Percentiles rank a stretch among this genome's conserved stretches.
phyloP scores from a whole-genome alignment of 1,284 basidiomycete species.

The Moniliophthora roreri region DNA sequence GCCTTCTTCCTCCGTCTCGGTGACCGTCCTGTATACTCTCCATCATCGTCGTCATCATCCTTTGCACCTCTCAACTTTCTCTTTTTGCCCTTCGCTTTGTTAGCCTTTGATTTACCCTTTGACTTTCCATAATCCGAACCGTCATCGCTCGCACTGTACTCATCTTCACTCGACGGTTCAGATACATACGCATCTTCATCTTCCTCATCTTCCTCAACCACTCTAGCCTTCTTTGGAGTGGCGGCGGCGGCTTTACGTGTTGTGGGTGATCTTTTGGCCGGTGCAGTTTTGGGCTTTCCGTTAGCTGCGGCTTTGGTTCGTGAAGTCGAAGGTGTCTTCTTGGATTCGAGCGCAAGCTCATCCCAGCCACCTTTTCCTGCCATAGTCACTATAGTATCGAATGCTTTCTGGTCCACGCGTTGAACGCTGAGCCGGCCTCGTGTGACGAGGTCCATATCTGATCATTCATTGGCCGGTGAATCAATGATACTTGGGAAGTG shows the following conservation, averaged over 20 bases:
- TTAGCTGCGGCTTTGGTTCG: constrained; percentile 13
- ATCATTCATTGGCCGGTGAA: constrained; percentile 6
- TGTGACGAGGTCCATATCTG: constrained; percentile 78
- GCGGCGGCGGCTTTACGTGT: neutral
- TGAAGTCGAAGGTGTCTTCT: constrained; percentile 9
- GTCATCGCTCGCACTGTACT: neutral
- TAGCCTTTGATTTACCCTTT: constrained; percentile 6
- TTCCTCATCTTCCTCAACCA: neutral
- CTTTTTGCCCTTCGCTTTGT: constrained; percentile 12
- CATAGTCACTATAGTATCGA: constrained; percentile 63
- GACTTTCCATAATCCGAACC: constrained; percentile 1
- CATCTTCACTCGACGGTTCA: constrained; percentile 1
- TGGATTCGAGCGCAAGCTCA: constrained; percentile 19
- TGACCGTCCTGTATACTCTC: constrained; percentile 1
- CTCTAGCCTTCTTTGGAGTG: constrained; percentile 4
- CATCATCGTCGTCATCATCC: constrained; percentile 21
- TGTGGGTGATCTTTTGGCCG: neutral
- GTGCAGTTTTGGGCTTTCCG: constrained; percentile 14
- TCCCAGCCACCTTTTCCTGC: constrained; percentile 78
- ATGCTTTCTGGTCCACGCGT: constrained; percentile 71
- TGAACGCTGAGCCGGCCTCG: constrained; percentile 89
- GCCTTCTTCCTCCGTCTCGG: neutral
- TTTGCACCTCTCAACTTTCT: constrained; percentile 17
- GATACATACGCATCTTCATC: neutral
- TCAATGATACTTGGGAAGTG: neutral